Conservation (phyloP, 768 basidiomycete species). For the Tubosaeta brunneosetosa region DNA sequence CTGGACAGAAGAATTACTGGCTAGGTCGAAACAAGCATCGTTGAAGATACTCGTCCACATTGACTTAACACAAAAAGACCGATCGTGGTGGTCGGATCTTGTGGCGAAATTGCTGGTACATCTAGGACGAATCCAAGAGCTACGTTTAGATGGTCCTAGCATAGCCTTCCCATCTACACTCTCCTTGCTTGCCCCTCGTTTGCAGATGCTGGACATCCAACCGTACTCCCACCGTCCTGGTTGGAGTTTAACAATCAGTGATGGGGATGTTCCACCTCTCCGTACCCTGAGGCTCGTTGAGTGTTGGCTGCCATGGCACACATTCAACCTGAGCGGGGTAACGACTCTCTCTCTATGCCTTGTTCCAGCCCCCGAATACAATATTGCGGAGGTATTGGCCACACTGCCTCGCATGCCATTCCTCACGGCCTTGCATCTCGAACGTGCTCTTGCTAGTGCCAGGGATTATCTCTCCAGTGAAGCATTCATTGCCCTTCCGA, state of each 20-base stretch:
- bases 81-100: not conserved
- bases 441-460: constrained; percentile 23
- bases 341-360: constrained; percentile 31
- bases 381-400: constrained; percentile 27
- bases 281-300: not conserved
- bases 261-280: not conserved
- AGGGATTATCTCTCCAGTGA: not conserved
- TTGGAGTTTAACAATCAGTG: not conserved
- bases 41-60: constrained; percentile 6
- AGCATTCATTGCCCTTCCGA: not conserved
- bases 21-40: constrained; percentile 37
- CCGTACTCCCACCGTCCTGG: too few relatives aligned
- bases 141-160: not conserved
- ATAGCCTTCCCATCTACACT: not conserved
- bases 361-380: constrained; percentile 18
- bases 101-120: not conserved
- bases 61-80: not conserved
- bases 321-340: constrained; percentile 19
- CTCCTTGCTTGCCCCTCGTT: not conserved
- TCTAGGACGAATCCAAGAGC: not conserved
- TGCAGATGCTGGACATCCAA: not conserved
- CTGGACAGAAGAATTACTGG: constrained; percentile 39
- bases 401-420: constrained; percentile 32
- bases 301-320: not conserved
- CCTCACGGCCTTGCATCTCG: constrained; percentile 31